phyloP scores from a whole-genome alignment of 306 rosid species.

The Sicyos baderoa region DNA sequence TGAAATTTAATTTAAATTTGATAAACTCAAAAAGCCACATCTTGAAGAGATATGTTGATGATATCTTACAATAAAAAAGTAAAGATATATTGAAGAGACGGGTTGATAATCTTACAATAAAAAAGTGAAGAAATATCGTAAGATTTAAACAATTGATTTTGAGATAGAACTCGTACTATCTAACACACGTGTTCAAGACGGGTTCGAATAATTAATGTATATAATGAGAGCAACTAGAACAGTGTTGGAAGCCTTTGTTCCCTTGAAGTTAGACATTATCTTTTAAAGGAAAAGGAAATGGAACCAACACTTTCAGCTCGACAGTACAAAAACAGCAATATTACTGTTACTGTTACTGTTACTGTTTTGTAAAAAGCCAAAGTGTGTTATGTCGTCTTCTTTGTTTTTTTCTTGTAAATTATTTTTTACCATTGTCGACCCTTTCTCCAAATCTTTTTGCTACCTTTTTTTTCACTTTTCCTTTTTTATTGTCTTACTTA shows the following conservation, averaged over 20 bases:
- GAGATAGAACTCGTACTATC: too few relatives aligned
- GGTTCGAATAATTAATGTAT: not conserved
- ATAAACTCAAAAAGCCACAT: too few relatives aligned
- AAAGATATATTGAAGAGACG: too few relatives aligned
- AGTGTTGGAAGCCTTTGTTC: constrained; percentile 16
- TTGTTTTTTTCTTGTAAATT: not conserved
- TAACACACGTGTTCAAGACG: too few relatives aligned
- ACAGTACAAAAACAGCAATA: constrained; percentile 4
- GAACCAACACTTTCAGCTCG: not conserved
- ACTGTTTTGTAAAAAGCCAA: constrained; percentile 16
- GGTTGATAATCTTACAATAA: too few relatives aligned
- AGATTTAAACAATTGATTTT: too few relatives aligned
- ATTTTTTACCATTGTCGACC: constrained; percentile 4
- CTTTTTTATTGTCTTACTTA: not conserved
- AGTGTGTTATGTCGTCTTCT: not conserved
- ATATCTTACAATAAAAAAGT: too few relatives aligned
- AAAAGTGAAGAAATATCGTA: too few relatives aligned
- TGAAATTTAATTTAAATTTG: too few relatives aligned
- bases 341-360: constrained; percentile 17
- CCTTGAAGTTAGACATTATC: not conserved
- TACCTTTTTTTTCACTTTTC: not conserved
- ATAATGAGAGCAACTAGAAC: not conserved
- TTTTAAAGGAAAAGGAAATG: not conserved
- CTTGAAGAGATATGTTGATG: too few relatives aligned
- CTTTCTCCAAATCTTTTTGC: not conserved